Base-by-base conservation (phyloP, 192 early-diverging fungal genomes). In the Rhizophagus sp. region DNA sequence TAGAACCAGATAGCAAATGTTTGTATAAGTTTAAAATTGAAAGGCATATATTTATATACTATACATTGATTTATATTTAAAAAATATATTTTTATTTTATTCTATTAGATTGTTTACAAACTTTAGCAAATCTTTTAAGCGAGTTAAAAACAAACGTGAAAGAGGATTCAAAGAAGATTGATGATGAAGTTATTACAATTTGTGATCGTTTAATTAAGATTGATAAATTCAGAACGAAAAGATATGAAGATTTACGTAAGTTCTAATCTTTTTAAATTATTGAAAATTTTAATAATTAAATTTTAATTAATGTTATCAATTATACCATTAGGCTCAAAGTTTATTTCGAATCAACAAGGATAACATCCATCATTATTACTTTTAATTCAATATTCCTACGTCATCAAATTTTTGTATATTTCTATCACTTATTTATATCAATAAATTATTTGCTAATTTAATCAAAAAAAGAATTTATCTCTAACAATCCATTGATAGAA, bases 1-100 rank as follows among this genome's bases (percentile, higher is more conserved):
- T 94, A 15, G 95, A 96, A 78, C 93, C 95, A 2, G 92, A 96
- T 41, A 91, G 91, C 75, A 95, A 94, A 90, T 96, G 94, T 95
- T 88, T 83, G 85, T 69, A 81, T 30, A 82, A 30, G 36, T 36
- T 36, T 4, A 36, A 36, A 36, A 6, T 41, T 41, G 7, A 17
- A 6, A 9, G 9, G 1, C 9, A 50, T 12, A 57, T 15, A 22
- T 12, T 30, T 22, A 52, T 63, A 15, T 63, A 15, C 57, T 57
- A 19, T 33, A 36, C 30, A 13, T 17, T 30, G 27, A 30, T 30
- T 30, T 30, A 30, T 1, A 30, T 47, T 47, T 17, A 65, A 75
- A 36, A n/a, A 79, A 64, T 34, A 12, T 41, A 24, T n/a, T 24
- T 22, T 69, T 69, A 5, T 34, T 39, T 57, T 24, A 36, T 73